Evolutionary conservation across 2,329 filamentous ascomycete species (phyloP).

Genomic region (Monosporascus sp.): DNA sequence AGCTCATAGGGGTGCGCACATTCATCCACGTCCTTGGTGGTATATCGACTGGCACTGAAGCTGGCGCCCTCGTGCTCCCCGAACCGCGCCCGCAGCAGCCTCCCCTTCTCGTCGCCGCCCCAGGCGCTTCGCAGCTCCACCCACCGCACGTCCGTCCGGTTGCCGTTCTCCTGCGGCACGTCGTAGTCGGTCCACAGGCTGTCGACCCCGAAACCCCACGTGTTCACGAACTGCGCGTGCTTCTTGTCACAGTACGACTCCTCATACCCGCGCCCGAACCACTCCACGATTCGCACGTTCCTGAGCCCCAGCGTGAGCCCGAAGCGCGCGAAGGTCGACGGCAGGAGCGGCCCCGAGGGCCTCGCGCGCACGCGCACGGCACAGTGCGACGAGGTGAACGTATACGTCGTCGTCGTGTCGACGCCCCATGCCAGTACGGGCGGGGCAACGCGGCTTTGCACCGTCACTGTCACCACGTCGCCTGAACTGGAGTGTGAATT

Average conservation of each 20-base stretch:
- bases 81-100: constrained; percentile 39
- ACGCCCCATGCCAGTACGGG: constrained; percentile 59
- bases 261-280: constrained; percentile 64
- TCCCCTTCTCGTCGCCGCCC: constrained; percentile 21
- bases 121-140: constrained; percentile 39
- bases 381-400: constrained; percentile 44
- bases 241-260: constrained; percentile 66
- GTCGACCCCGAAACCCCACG: constrained; percentile 42
- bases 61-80: constrained; percentile 42
- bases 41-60: constrained; percentile 55
- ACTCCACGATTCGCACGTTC: constrained; percentile 39
- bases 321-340: constrained; percentile 56
- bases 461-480: constrained; percentile 9
- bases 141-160: constrained; percentile 59
- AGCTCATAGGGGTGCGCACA: constrained; percentile 59
- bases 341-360: constrained; percentile 43
- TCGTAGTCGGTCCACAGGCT: constrained; percentile 58
- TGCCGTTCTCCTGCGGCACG: constrained; percentile 63
- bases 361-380: constrained; percentile 44
- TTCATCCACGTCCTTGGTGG: constrained; percentile 46
- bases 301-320: constrained; percentile 49
- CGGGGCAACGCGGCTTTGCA: constrained; percentile 53
- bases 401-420: constrained; percentile 48
- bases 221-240: constrained; percentile 51
- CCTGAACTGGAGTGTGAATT: not conserved